Evolutionary conservation across 1,284 basidiomycete genomes (phyloP), one percentile per base, ranked within the genome.

Genomic region (Ustilago tritici): DNA sequence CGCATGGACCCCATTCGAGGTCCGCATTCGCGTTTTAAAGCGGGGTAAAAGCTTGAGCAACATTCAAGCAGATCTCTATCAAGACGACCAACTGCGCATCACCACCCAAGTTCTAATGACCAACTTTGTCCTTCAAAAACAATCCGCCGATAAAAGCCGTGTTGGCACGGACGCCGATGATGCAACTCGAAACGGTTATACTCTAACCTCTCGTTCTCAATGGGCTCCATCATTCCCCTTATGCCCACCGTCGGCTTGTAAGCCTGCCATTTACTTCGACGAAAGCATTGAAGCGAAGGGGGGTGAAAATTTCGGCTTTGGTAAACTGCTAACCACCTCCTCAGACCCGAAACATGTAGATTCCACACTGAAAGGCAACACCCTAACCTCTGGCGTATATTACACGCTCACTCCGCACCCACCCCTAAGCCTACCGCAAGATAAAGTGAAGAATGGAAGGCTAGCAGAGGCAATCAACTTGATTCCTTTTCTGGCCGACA

Each of bases 401-500:
- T 72, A 72, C 56, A 3, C 50, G 0, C 66, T 77, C 15, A 15
- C 49, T 17, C 62, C 65, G 0, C 28, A 65, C 35, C 46, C 58
- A 4, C 28, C 38, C 1, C 58, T 60, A 2, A 3, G 3, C 5
- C 17, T 49, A 3, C n/a, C 43, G 7, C 43, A 46, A 11, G 43
- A 46, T 19, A 4, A 46, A 19, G 52, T 65, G 1, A 7, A 23
- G 4, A 57, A 6, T 7, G 66, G 69, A 14, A 40, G 74, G 1
- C 19, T 60, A 7, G 17, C 53, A 1, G 12, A 35, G 11, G 65
- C 56, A 0, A 40, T 38, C 0, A 77, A 69, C 54, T 49, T 77
- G 4, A 46, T 77, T 56, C 74, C 74, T 15, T 77, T 77, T 55
- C 49, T 79, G 14, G 73, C 73, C 2, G 77, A 79, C 63, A 76